These are phyloP conservation scores for Anacardium occidentale DNA, from an alignment of 345 rosid species.

Conservation along the genomic window DNA sequence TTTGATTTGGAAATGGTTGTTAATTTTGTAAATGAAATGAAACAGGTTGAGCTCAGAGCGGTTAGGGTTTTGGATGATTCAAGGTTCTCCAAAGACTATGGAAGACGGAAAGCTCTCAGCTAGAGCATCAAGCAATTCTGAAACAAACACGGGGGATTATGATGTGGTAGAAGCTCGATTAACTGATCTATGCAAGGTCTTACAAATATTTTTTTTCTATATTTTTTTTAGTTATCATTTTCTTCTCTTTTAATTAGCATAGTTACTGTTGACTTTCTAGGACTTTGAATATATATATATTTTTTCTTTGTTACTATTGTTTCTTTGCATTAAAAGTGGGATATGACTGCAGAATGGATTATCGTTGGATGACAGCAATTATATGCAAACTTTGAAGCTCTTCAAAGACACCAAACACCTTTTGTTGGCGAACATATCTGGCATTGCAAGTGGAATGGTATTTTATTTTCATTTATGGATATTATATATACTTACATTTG, in stretches of 20 bases:
- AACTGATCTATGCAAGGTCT: slow-evolving; percentile 50
- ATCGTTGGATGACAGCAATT: slow-evolving; percentile 51
- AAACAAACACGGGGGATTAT: slow-evolving; percentile 20
- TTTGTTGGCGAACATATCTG: slow-evolving; percentile 42
- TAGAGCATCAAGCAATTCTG: slow-evolving; percentile 18
- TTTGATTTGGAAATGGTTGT: neutral
- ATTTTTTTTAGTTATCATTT: neutral
- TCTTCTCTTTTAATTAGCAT: neutral
- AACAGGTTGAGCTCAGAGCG: slow-evolving; percentile 2
- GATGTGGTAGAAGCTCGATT: slow-evolving; percentile 42
- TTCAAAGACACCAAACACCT: slow-evolving; percentile 70
- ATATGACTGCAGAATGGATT: slow-evolving; percentile 54
- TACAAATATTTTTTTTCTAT: neutral
- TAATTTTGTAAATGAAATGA: neutral
- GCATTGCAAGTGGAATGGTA: slow-evolving; percentile 70
- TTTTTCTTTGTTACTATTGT: neutral
- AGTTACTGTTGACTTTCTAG: neutral
- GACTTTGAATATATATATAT: neutral
- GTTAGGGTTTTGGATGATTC: slow-evolving; percentile 21
- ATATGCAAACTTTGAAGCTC: slow-evolving; percentile 47
- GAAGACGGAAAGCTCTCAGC: slow-evolving; percentile 29
- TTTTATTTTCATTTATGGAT: neutral
- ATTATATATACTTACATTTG: neutral
- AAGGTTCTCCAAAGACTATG: slow-evolving; percentile 20
- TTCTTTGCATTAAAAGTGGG: neutral